Evolutionary conservation across 192 early-diverging fungal species (phyloP).

Genomic region (Coemansia sp.): DNA sequence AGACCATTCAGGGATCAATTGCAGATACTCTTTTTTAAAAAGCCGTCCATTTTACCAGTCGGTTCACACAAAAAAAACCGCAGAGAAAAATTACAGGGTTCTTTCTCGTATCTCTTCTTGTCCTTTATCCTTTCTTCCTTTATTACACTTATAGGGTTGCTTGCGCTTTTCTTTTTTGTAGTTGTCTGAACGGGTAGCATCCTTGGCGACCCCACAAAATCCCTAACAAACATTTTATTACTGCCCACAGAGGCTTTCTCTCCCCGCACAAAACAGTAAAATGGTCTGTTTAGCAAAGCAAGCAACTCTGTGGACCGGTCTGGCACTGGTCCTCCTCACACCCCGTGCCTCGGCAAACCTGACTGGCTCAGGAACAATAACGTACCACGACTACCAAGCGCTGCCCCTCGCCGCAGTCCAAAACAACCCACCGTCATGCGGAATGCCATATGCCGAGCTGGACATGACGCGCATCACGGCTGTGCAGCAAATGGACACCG

Average conservation of each 20-base stretch:
- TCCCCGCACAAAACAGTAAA: not conserved
- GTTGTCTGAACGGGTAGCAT: no score
- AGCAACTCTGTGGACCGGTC: not conserved
- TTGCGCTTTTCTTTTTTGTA: no score
- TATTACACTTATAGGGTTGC: no score
- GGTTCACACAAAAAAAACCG: no score
- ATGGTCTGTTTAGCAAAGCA: not conserved
- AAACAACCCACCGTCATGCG: slow-evolving; percentile 60
- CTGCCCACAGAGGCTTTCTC: no score
- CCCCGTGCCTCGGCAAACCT: slow-evolving; percentile 12
- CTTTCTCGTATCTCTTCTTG: not conserved
- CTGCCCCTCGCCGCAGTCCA: slow-evolving; percentile 35
- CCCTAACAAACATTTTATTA: not conserved
- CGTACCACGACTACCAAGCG: slow-evolving; percentile 55
- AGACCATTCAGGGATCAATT: not conserved
- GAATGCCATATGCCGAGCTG: slow-evolving; percentile 58
- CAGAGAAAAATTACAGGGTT: not conserved
- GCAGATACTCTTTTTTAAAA: not conserved
- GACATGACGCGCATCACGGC: slow-evolving; percentile 61
- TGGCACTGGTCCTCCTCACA: slow-evolving; percentile 8
- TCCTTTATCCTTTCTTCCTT: no score
- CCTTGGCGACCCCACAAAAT: not conserved
- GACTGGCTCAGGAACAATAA: slow-evolving; percentile 46
- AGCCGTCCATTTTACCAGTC: no score
- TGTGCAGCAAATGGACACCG: slow-evolving; percentile 48